phyloP scores from a whole-genome alignment of 129 eudicot genomes.

The Flaveria linearis region DNA sequence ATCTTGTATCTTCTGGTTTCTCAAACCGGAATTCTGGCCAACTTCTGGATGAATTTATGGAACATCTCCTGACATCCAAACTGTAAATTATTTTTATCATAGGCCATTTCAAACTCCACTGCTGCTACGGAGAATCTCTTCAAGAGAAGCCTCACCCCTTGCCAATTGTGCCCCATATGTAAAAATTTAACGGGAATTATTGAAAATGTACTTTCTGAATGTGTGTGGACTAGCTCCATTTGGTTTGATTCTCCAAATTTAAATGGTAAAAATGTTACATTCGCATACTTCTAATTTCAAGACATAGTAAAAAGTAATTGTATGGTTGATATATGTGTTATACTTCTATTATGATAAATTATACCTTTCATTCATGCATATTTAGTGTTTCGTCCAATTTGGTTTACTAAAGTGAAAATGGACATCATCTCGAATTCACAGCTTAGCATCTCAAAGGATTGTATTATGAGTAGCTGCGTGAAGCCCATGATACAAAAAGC shows the following conservation, averaged over 20 bases:
- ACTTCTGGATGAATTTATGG: not conserved
- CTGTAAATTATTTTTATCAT: not conserved
- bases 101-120: not conserved
- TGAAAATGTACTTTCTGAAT: not conserved
- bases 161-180: not conserved
- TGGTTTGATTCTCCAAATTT: not conserved
- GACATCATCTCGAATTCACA: constrained; percentile 27
- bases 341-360: not conserved
- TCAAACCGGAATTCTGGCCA: not conserved
- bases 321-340: not conserved
- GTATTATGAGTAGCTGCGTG: constrained; percentile 89
- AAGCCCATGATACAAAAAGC: constrained; percentile 53
- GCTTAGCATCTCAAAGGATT: constrained; percentile 52
- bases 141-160: not conserved
- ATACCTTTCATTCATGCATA: not conserved
- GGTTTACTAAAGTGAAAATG: constrained; percentile 2
- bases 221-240: not conserved
- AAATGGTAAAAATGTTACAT: not conserved
- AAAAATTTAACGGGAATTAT: not conserved
- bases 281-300: not conserved
- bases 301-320: not conserved
- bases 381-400: not conserved
- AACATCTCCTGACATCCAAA: not conserved
- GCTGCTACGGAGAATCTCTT: no score
- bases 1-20: not conserved